Conservation (phyloP, 1,284 basidiomycete genomes). For the Ustilago tritici region DNA sequence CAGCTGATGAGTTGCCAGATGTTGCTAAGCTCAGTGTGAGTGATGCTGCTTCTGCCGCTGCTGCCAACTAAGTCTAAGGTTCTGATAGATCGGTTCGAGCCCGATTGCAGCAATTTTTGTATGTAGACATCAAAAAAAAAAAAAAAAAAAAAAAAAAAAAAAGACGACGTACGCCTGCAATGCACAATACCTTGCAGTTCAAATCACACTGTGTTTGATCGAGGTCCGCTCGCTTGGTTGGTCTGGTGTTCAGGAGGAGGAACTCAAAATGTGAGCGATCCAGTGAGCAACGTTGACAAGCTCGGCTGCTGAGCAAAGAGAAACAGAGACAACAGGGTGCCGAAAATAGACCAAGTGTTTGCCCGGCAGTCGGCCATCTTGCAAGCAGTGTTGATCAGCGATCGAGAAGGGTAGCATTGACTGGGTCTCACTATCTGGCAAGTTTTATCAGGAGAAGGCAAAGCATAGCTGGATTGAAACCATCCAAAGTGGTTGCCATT, state of each 20-base stretch:
- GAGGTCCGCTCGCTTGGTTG: background rate
- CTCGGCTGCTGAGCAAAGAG: background rate
- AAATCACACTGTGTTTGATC: background rate
- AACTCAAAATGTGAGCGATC: background rate
- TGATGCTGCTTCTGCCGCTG: constrained; percentile 37
- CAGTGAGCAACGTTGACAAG: background rate
- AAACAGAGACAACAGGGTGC: background rate
- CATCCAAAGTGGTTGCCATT: background rate
- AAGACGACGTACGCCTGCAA: background rate
- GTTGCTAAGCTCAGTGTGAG: constrained; percentile 55
- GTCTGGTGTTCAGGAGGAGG: background rate
- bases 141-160: background rate
- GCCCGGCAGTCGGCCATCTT: background rate
- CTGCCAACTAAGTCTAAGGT: constrained; percentile 23
- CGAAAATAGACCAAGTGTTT: background rate
- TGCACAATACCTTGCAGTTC: background rate
- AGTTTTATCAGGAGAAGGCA: background rate
- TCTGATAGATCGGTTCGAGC: constrained; percentile 1
- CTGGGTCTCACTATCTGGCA: background rate
- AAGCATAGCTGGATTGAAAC: background rate
- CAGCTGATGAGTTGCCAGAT: constrained; percentile 58
- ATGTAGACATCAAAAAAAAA: background rate
- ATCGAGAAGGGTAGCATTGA: background rate
- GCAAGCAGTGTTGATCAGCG: background rate
- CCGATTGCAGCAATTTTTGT: background rate